Evolutionary conservation across 176 grass and related monocot species (phyloP).

Genomic region (Melocanna baccifera): DNA sequence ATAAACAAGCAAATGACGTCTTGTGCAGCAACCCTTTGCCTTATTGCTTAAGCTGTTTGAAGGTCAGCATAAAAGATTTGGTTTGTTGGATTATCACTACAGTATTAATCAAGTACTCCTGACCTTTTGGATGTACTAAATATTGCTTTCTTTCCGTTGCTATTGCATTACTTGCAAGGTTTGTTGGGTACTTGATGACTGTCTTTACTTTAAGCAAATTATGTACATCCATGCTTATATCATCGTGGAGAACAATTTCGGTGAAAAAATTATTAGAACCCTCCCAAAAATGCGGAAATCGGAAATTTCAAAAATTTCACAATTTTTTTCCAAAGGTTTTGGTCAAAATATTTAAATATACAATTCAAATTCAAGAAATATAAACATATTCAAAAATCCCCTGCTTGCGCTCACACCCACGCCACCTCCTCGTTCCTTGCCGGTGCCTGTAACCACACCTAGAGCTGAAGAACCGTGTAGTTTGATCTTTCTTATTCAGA

Average conservation of each 20-base stretch:
- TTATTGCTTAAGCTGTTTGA: slow-evolving; percentile 32
- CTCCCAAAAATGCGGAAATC: too few relatives aligned
- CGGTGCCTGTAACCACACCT: too few relatives aligned
- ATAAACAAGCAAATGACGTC: slow-evolving; percentile 23
- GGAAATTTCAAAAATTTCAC: too few relatives aligned
- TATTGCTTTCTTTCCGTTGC: neutral
- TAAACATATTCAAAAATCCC: too few relatives aligned
- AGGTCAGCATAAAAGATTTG: slow-evolving; percentile 19
- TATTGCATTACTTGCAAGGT: slow-evolving; percentile 20
- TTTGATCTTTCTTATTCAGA: neutral
- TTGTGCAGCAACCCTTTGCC: neutral
- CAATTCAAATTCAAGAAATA: too few relatives aligned
- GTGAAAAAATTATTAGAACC: too few relatives aligned
- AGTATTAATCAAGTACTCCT: slow-evolving; percentile 13
- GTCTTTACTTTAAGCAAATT: neutral
- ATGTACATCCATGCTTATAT: neutral
- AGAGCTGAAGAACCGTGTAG: neutral
- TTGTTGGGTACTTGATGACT: slow-evolving; percentile 1
- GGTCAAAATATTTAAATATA: too few relatives aligned
- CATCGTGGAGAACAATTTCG: too few relatives aligned
- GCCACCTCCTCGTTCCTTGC: too few relatives aligned
- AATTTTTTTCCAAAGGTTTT: too few relatives aligned
- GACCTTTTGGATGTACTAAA: slow-evolving; percentile 6
- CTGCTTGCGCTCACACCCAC: too few relatives aligned
- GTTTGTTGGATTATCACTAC: neutral